Evolutionary conservation across 768 basidiomycete genomes (phyloP).

Genomic region (Termitomyces sp.): DNA sequence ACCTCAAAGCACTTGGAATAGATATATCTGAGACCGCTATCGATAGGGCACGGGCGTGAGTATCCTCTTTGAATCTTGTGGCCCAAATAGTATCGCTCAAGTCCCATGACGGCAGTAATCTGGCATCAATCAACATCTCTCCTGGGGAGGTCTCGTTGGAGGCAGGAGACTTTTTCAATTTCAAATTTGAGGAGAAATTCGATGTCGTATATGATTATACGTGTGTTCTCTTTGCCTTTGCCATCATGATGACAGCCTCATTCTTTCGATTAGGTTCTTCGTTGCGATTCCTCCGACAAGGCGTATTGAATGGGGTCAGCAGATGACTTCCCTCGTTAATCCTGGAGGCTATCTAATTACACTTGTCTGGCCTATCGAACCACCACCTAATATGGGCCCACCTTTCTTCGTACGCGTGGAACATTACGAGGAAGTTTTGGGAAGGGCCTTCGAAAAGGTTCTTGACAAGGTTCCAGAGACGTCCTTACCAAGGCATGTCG

Average conservation of each 20-base stretch:
- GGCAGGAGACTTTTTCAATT: slow-evolving; percentile 52
- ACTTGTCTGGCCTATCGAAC: slow-evolving; percentile 54
- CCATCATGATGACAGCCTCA: no score
- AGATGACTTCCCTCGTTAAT: slow-evolving; percentile 56
- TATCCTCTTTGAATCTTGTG: neutral
- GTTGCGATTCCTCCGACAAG: slow-evolving; percentile 60
- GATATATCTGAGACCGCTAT: slow-evolving; percentile 60
- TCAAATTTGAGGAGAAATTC: slow-evolving; percentile 33
- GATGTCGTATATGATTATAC: slow-evolving; percentile 72
- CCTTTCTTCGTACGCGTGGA: no score
- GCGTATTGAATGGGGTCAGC: slow-evolving; percentile 52
- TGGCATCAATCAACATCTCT: neutral
- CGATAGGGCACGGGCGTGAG: slow-evolving; percentile 37
- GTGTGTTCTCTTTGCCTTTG: slow-evolving; percentile 22
- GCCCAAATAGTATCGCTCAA: neutral
- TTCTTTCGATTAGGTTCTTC: slow-evolving; percentile 52
- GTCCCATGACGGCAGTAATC: neutral
- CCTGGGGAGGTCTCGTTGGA: slow-evolving; percentile 35
- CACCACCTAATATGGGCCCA: slow-evolving; percentile 44
- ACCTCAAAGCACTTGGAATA: slow-evolving; percentile 46
- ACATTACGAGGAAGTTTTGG: no score
- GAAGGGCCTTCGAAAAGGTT: slow-evolving; percentile 35
- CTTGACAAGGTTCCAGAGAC: slow-evolving; percentile 45
- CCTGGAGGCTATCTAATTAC: slow-evolving; percentile 63
- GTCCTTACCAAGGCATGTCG: slow-evolving; percentile 37